Evolutionary conservation across 768 basidiomycete genomes (phyloP), one percentile per base, ranked within the genome.

Genomic region (Tylopilus rubrobrunneus): DNA sequence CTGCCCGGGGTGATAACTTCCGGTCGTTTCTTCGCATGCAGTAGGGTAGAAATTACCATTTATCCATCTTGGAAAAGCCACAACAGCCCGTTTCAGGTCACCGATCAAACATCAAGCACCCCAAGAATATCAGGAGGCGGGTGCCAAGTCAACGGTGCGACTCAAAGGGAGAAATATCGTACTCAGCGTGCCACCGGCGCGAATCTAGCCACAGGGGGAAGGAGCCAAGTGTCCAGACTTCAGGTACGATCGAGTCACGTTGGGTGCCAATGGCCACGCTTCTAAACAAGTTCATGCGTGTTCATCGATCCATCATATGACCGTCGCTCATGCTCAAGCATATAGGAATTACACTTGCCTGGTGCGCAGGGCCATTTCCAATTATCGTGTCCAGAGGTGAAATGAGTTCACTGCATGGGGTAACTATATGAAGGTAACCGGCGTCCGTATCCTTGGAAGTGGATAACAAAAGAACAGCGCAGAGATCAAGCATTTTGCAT

Each of bases 1-100:
- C 60, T 21, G 56, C 60, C 61, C 27, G 56, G 31, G 44, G n/a
- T 49, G 8, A 33, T 33, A 41, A 49, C 25, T 59, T 48, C 10
- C 15, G 57, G 44, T 7, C 45, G 28, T 29, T 62, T 58, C 34
- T 41, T 29, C 33, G 41, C 40, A 49, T 19, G 47, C 27, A 23
- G 15, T 27, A 17, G 23, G 15, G 33, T 46, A 3, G 33, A 33
- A 49, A 46, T 46, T 33, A 25, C 6, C 19, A 55, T 55, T 49
- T 50, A 8, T 47, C 48, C 41, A 36, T 45, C 45, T 56, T 46
- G 28, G 7, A 31, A 45, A 27, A 40, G 29, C 36, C 45, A 34
- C 36, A 33, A 37, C 51, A 40, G 25, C 15, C 44, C 17, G 5
- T 8, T 44, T 29, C 2, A n/a, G 27, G 29, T 44, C 28, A 27